Conservation (phyloP, 306 rosid genomes). For the Vigna angularis region DNA sequence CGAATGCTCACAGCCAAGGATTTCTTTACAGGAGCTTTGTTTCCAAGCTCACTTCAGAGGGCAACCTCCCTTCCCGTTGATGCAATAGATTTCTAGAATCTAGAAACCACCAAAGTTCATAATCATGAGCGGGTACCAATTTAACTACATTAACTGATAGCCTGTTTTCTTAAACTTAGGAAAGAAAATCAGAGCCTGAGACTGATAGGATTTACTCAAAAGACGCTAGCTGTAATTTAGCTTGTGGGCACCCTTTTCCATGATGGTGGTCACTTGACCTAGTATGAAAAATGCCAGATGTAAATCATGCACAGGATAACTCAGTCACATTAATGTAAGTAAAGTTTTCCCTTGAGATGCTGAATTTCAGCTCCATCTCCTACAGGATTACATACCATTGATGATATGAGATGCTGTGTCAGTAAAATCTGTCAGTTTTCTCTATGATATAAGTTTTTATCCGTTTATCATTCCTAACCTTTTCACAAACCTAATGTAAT, state of each 20-base stretch:
- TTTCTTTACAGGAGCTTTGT: conserved; percentile 65
- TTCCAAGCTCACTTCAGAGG: conserved; percentile 79
- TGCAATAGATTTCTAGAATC: conserved; percentile 71
- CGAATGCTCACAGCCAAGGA: conserved; percentile 61
- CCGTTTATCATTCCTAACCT: neutral
- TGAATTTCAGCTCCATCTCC: conserved; percentile 36
- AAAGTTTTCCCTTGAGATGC: conserved; percentile 27
- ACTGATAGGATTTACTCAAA: conserved; percentile 35
- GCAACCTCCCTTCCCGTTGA: conserved; percentile 99
- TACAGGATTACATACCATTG: conserved; percentile 4
- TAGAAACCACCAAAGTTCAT: conserved; percentile 37
- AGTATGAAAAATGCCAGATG: conserved; percentile 36
- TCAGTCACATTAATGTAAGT: conserved; percentile 36
- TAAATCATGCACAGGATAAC: conserved; percentile 48
- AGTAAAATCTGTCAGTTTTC: conserved; percentile 12
- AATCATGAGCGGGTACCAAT: conserved; percentile 19
- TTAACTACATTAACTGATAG: conserved; percentile 22
- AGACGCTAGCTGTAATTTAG: conserved; percentile 37
- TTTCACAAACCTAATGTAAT: conserved; percentile 18
- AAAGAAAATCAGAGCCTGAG: conserved; percentile 36
- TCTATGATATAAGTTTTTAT: neutral
- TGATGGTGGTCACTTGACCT: conserved; percentile 40
- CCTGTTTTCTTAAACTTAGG: conserved; percentile 26
- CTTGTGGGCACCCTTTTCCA: conserved; percentile 41
- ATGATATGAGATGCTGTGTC: conserved; percentile 24